Evolutionary conservation across 768 basidiomycete species (phyloP).

Genomic region (Glaciozyma martinii): DNA sequence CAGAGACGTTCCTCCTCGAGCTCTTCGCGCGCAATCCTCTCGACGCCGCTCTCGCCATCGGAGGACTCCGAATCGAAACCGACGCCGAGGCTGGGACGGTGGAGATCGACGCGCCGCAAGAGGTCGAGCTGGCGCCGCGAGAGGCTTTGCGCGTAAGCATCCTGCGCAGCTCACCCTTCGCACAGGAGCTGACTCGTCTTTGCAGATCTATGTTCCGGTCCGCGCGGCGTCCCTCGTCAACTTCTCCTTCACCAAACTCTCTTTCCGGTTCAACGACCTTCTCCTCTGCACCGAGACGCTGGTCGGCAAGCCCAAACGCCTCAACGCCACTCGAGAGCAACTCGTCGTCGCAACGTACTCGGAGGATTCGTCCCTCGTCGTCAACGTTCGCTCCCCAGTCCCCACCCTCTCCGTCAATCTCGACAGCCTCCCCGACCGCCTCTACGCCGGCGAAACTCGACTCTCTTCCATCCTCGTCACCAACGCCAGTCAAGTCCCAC

Average conservation of each 20-base stretch:
- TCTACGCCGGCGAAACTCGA: slow-evolving; percentile 41
- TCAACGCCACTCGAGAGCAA: slow-evolving; percentile 67
- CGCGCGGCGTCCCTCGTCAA: not conserved
- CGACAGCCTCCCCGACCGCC: slow-evolving; percentile 15
- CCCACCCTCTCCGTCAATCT: slow-evolving; percentile 50
- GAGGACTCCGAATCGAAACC: slow-evolving; percentile 27
- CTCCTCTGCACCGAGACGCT: slow-evolving; percentile 62
- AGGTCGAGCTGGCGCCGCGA: slow-evolving; percentile 18
- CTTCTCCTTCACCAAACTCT: slow-evolving; percentile 12
- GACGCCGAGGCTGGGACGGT: slow-evolving; percentile 5
- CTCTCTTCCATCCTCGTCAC: slow-evolving; percentile 27
- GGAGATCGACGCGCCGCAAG: slow-evolving; percentile 55
- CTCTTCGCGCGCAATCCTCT: slow-evolving; percentile 40
- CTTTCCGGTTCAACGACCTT: slow-evolving; percentile 24
- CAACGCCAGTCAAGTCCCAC: slow-evolving; percentile 15
- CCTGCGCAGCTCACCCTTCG: not conserved
- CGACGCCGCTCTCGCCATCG: slow-evolving; percentile 37
- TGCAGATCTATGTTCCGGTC: slow-evolving; percentile 21
- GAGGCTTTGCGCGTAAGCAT: slow-evolving; percentile 10
- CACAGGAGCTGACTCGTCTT: not conserved
- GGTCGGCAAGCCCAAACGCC: slow-evolving; percentile 57
- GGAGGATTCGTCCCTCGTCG: slow-evolving; percentile 53
- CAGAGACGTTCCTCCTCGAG: slow-evolving; percentile 39
- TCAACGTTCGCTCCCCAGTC: slow-evolving; percentile 56
- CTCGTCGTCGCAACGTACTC: slow-evolving; percentile 62